phyloP scores from a whole-genome alignment of 2,329 filamentous ascomycete genomes.

The Botrytis fragariae region DNA sequence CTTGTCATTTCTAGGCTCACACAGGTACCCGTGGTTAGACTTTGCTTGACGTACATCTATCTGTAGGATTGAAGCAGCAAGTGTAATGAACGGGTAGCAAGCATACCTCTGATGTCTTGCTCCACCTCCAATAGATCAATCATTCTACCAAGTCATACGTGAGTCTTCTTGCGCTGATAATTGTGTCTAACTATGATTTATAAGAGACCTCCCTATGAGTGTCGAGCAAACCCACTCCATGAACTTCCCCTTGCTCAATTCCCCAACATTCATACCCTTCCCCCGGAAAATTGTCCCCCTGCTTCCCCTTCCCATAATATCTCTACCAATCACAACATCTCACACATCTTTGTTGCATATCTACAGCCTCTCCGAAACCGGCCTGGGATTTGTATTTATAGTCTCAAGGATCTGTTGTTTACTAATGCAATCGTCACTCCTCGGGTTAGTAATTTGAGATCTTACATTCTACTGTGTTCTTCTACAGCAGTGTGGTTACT shows the following conservation, averaged over 20 bases:
- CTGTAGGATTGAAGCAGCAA: neutral
- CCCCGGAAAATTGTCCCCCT: no score
- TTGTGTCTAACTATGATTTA: no score
- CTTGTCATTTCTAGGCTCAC: neutral
- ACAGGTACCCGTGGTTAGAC: neutral
- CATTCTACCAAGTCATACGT: neutral
- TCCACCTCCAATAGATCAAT: neutral
- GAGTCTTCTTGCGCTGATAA: neutral
- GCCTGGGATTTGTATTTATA: neutral
- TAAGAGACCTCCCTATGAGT: rapidly evolving
- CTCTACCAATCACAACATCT: neutral
- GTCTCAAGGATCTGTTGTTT: neutral
- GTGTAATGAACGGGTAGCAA: neutral
- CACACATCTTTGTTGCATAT: neutral
- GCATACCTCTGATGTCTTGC: neutral
- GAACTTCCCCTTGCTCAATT: neutral
- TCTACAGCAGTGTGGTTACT: neutral
- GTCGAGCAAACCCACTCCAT: neutral
- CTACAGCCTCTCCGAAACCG: neutral
- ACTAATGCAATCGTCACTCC: neutral
- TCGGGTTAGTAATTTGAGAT: neutral
- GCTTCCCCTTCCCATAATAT: neutral
- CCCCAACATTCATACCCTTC: neutral
- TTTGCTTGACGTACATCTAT: neutral
- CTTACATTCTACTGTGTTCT: neutral